phyloP scores from a whole-genome alignment of 805 yeast genomes.

The Blastobotrys attinorum region DNA sequence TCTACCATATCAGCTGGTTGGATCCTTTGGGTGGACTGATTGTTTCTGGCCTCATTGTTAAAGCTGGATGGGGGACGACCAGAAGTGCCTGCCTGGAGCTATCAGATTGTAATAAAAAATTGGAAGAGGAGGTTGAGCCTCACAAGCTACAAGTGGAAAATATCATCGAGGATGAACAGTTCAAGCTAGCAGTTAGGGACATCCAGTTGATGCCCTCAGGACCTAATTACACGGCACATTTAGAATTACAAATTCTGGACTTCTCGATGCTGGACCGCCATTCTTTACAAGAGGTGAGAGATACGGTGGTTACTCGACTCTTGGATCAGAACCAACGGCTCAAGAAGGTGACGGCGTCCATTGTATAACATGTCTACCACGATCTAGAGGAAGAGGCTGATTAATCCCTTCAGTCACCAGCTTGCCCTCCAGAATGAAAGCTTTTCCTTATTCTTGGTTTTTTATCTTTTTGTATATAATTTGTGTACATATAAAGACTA shows the following conservation, averaged over 20 bases:
- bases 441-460: too few relatives aligned
- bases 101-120: slow-evolving; percentile 24
- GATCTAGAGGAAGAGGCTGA: too few relatives aligned
- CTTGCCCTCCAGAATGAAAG: too few relatives aligned
- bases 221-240: slow-evolving; percentile 12
- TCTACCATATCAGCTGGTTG: slow-evolving; percentile 70
- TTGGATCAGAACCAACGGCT: slow-evolving; percentile 3
- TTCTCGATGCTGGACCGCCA: neutral
- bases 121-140: neutral
- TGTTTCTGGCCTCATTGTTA: slow-evolving; percentile 73
- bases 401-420: too few relatives aligned
- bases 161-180: slow-evolving; percentile 8
- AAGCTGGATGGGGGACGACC: slow-evolving; percentile 77
- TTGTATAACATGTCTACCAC: neutral
- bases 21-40: slow-evolving; percentile 89
- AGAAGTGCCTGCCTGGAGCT: slow-evolving; percentile 64
- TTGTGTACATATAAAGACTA: neutral
- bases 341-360: slow-evolving; percentile 1
- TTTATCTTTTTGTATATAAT: too few relatives aligned
- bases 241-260: slow-evolving; percentile 6
- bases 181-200: slow-evolving; percentile 8
- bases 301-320: neutral
- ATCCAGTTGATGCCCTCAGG: slow-evolving; percentile 20
- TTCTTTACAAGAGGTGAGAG: neutral
- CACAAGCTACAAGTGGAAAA: slow-evolving; percentile 6